phyloP scores from a whole-genome alignment of 2,329 filamentous ascomycete genomes.

The Pseudogymnoascus sp. region DNA sequence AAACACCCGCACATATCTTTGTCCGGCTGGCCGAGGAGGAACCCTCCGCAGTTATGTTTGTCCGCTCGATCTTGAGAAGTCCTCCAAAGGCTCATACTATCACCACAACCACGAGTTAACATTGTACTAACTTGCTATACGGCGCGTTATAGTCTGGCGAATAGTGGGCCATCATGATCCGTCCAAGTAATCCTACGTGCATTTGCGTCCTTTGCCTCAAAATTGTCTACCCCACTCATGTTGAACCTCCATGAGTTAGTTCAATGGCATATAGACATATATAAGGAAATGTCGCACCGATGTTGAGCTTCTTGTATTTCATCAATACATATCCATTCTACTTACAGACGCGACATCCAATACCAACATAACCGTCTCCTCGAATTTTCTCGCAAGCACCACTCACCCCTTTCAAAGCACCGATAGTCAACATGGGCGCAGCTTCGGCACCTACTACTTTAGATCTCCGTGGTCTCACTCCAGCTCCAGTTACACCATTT shows the following conservation, averaged over 20 bases:
- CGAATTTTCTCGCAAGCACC: constrained; percentile 15
- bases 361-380: background rate
- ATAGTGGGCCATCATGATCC: constrained; percentile 12
- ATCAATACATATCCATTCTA: background rate
- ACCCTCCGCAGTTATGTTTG: background rate
- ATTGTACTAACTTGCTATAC: constrained; percentile 6
- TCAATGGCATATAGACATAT: background rate
- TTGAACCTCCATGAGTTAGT: background rate
- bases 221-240: constrained; percentile 26
- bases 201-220: constrained; percentile 10
- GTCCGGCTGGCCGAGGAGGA: background rate
- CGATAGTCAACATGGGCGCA: constrained; percentile 23
- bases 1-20: background rate
- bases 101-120: background rate
- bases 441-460: constrained; percentile 25
- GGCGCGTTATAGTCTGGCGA: constrained; percentile 12
- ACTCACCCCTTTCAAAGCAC: background rate
- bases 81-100: background rate
- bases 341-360: background rate
- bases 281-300: background rate
- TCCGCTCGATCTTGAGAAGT: background rate
- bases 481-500: constrained; percentile 46
- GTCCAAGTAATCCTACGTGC: background rate
- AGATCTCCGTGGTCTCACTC: constrained; percentile 43
- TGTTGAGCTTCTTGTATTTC: background rate